A percentile compares a stretch with the other conserved stretches of the same genome.
Conservation (phyloP, 768 basidiomycete species). For the Xanthoconium purpureum region DNA sequence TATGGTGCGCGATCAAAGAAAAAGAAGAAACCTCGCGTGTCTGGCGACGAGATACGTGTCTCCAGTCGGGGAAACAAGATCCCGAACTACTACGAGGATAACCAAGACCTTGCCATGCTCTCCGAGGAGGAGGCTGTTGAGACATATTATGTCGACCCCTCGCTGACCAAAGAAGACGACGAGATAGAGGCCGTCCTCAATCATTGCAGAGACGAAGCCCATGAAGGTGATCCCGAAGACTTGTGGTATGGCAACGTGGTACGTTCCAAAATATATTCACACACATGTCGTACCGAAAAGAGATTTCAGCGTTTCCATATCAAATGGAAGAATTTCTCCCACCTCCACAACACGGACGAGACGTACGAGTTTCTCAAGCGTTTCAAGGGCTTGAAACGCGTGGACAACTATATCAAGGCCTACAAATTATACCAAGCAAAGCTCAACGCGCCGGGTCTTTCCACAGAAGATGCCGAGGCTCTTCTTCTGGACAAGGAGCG, state of each 20-base stretch:
- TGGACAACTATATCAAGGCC: constrained; percentile 98
- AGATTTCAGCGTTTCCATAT: constrained; percentile 85
- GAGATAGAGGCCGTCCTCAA: constrained; percentile 91
- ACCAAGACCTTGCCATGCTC: constrained; percentile 73
- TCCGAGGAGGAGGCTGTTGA: constrained; percentile 56
- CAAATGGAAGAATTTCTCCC: constrained; percentile 99
- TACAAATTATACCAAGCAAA: constrained; percentile 73
- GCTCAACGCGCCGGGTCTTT: constrained; percentile 60
- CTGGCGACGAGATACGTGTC: constrained; percentile 73
- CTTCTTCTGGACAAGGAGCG: constrained; percentile 89
- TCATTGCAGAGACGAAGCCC: constrained; percentile 82
- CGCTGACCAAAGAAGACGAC: constrained; percentile 61
- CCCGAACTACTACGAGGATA: constrained; percentile 78
- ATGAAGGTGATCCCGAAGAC: constrained; percentile 72
- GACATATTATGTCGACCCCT: constrained; percentile 54
- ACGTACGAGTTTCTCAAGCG: constrained; percentile 93
- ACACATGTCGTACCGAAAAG: constrained; percentile 4
- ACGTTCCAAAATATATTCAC: constrained; percentile 18
- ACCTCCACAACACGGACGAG: constrained; percentile 99
- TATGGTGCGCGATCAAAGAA: constrained; percentile 85
- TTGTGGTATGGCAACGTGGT: constrained; percentile 88
- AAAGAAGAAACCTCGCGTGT: constrained; percentile 63
- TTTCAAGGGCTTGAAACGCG: constrained; percentile 93
- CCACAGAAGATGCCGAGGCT: constrained; percentile 85
- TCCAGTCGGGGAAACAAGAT: constrained; percentile 72